Evolutionary conservation across 2,329 filamentous ascomycete genomes (phyloP).

Genomic region (Trichoderma endophyticum): DNA sequence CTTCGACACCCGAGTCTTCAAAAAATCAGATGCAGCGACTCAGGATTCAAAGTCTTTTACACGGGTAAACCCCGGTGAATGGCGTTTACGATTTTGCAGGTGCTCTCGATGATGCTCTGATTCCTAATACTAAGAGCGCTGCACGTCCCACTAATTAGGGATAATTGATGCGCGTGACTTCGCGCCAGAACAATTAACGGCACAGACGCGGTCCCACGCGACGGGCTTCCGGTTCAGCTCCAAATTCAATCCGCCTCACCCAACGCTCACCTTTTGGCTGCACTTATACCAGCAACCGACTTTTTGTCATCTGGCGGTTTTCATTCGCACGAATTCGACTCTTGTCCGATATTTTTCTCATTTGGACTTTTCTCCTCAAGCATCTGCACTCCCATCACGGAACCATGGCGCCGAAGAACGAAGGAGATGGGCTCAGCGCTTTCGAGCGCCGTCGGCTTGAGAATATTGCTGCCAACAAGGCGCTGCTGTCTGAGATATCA

Average conservation of each 20-base stretch:
- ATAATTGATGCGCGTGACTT: slow-evolving; percentile 30
- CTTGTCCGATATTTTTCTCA: not conserved
- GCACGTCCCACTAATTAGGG: not conserved
- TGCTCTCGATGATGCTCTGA: not conserved
- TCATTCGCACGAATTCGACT: not conserved
- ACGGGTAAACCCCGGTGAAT: slow-evolving; percentile 6
- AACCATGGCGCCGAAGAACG: slow-evolving; percentile 46
- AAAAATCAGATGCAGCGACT: not conserved
- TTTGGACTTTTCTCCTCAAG: not conserved
- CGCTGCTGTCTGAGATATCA: slow-evolving; percentile 72
- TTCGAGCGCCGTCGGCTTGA: slow-evolving; percentile 83
- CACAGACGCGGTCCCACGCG: slow-evolving; percentile 16
- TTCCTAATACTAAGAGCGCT: not conserved
- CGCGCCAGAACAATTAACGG: slow-evolving; percentile 31
- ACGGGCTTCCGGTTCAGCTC: not conserved
- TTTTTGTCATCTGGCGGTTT: not conserved
- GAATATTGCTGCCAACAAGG: slow-evolving; percentile 84
- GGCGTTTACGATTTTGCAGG: not conserved
- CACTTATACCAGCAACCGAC: not conserved
- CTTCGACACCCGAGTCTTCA: not conserved
- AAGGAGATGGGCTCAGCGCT: slow-evolving; percentile 61
- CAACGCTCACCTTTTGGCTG: slow-evolving; percentile 4
- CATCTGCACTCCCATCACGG: not conserved
- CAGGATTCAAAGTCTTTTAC: not conserved
- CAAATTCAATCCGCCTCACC: slow-evolving; percentile 1